Percentiles rank a stretch among this genome's conserved stretches.
phyloP scores from a whole-genome alignment of 305 asterid species.

The Solanum aculeatissimum region DNA sequence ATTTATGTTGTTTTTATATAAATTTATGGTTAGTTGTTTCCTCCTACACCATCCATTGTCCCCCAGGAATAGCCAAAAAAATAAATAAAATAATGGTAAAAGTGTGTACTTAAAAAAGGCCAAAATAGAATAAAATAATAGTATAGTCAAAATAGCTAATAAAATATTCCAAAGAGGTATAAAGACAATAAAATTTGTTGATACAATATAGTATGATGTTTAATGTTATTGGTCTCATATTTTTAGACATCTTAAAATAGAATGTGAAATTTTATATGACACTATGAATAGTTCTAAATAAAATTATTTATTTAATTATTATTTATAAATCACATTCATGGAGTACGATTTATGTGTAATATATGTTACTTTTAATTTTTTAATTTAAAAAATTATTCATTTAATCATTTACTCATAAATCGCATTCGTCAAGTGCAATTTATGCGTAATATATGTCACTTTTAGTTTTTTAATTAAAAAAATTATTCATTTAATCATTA shows the following conservation, averaged over 20 bases:
- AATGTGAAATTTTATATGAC: not conserved
- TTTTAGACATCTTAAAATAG: not conserved
- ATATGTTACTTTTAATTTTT: too few species aligned
- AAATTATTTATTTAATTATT: too few species aligned
- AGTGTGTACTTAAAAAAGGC: not conserved
- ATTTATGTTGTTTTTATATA: not conserved
- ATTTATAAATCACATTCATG: too few species aligned
- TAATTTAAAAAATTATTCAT: too few species aligned
- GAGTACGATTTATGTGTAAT: too few species aligned
- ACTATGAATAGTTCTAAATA: not conserved
- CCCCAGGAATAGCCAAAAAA: not conserved
- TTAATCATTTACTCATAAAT: too few species aligned
- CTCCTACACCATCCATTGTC: not conserved
- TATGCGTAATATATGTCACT: too few species aligned
- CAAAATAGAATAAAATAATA: not conserved
- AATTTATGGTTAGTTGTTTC: not conserved
- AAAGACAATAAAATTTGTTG: not conserved
- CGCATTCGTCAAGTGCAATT: too few species aligned
- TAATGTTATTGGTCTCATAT: not conserved
- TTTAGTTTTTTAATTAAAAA: too few species aligned
- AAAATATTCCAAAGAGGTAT: not conserved
- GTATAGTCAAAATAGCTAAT: too few species aligned
- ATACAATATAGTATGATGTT: not conserved
- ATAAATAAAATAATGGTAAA: not conserved
- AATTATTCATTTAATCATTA: too few species aligned